phyloP scores from a whole-genome alignment of 108 stramenopile species.

The Stephanodiscus minutulus region DNA sequence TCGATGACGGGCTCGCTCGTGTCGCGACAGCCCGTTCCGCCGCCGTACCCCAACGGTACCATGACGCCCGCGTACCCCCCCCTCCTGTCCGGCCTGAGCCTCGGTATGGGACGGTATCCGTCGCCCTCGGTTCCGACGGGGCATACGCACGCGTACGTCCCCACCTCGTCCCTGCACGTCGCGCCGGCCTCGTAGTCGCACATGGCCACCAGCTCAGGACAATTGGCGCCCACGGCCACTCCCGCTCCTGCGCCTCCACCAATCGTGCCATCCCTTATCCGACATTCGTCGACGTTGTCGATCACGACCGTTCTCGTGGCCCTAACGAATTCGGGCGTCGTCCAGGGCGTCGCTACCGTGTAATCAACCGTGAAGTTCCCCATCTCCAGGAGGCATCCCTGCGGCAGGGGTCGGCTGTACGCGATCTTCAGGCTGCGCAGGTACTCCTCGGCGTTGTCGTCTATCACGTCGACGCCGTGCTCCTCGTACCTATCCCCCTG shows the following conservation, averaged over 20 bases:
- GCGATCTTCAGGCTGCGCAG: constrained; percentile 80
- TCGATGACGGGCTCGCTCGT: constrained; percentile 79
- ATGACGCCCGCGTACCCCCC: constrained; percentile 35
- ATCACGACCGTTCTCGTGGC: constrained; percentile 82
- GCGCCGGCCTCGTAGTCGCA: constrained; percentile 83
- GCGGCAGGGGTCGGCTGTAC: constrained; percentile 81
- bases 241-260: no score
- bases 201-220: constrained; percentile 77
- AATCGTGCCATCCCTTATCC: constrained; percentile 32
- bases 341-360: constrained; percentile 92
- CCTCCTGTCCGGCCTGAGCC: constrained; percentile 26
- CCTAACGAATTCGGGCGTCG: constrained; percentile 59
- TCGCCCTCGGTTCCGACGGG: constrained; percentile 84
- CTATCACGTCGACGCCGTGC: constrained; percentile 83
- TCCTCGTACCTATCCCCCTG: constrained; percentile 91
- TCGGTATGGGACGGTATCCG: constrained; percentile 68
- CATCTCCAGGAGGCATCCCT: constrained; percentile 81
- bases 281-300: constrained; percentile 92
- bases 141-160: constrained; percentile 88
- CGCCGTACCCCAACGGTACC: constrained; percentile 67
- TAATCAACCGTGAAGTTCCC: constrained; percentile 91
- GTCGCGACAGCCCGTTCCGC: constrained; percentile 89
- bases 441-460: constrained; percentile 90
- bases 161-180: constrained; percentile 78
- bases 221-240: constrained; percentile 44